phyloP scores from a whole-genome alignment of 192 early-diverging fungal genomes.

The Backusella parvicylindrica region DNA sequence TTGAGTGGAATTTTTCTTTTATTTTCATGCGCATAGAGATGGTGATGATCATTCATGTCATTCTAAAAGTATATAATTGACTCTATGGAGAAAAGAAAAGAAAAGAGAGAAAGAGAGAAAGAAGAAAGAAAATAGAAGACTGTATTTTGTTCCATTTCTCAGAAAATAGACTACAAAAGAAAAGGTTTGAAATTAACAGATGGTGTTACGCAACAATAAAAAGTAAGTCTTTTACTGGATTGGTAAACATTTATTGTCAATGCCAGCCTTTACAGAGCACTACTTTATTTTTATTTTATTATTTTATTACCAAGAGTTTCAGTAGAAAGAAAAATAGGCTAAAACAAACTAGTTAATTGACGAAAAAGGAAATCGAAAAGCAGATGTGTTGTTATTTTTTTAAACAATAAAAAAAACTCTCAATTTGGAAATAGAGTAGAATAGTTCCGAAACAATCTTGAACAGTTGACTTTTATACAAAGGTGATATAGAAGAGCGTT shows the following conservation, averaged over 20 bases:
- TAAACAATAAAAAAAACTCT: not conserved
- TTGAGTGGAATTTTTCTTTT: not conserved
- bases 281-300: not conserved
- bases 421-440: not conserved
- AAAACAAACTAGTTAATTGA: constrained; percentile 18
- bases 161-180: not conserved
- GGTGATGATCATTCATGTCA: not conserved
- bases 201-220: not conserved
- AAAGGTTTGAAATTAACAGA: not conserved
- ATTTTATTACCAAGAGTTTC: constrained; percentile 6
- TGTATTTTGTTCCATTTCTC: not conserved
- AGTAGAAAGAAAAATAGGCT: constrained; percentile 12
- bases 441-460: not conserved
- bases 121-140: not conserved
- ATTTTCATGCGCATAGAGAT: not conserved
- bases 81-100: not conserved
- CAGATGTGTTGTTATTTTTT: not conserved
- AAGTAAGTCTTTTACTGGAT: constrained; percentile 13
- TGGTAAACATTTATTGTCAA: constrained; percentile 15
- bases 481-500: not conserved
- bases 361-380: constrained; percentile 8
- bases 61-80: not conserved
- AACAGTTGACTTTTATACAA: not conserved
- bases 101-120: not conserved
- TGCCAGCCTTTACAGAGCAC: not conserved